phyloP scores from a whole-genome alignment of 345 rosid genomes.

The Eucalyptus paniculata region DNA sequence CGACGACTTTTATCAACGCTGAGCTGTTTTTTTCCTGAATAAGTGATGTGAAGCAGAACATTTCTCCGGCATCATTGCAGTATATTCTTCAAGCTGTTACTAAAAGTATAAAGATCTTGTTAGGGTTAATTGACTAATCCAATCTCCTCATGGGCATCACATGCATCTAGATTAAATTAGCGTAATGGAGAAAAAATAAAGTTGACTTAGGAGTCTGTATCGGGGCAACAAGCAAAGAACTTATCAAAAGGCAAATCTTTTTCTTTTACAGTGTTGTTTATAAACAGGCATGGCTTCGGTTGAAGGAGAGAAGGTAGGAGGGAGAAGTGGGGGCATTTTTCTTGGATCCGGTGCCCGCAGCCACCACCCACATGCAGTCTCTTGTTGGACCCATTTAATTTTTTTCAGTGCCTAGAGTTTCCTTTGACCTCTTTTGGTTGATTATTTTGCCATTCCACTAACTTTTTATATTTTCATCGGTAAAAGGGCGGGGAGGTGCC shows the following conservation, averaged over 20 bases:
- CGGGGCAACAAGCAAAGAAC: background rate
- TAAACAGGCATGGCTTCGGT: background rate
- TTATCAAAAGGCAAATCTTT: background rate
- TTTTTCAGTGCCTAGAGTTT: background rate
- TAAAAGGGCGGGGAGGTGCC: background rate
- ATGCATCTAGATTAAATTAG: background rate
- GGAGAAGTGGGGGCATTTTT: background rate
- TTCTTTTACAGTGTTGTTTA: background rate
- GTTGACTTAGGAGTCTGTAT: background rate
- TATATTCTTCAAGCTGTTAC: background rate
- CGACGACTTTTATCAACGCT: background rate
- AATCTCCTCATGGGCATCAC: background rate
- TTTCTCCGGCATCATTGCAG: background rate
- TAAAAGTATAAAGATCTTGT: background rate
- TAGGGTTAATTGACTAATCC: background rate
- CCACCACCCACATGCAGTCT: background rate
- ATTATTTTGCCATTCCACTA: background rate
- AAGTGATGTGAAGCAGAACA: background rate
- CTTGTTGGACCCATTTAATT: background rate
- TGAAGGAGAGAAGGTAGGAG: background rate
- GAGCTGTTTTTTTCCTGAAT: too few species aligned
- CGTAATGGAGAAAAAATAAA: background rate
- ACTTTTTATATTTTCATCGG: background rate
- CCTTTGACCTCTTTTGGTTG: background rate
- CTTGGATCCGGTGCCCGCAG: background rate